A percentile compares a stretch with the other conserved stretches of the same genome.
phyloP scores from a whole-genome alignment of 805 yeast genomes.

The Wickerhamiella azyma region DNA sequence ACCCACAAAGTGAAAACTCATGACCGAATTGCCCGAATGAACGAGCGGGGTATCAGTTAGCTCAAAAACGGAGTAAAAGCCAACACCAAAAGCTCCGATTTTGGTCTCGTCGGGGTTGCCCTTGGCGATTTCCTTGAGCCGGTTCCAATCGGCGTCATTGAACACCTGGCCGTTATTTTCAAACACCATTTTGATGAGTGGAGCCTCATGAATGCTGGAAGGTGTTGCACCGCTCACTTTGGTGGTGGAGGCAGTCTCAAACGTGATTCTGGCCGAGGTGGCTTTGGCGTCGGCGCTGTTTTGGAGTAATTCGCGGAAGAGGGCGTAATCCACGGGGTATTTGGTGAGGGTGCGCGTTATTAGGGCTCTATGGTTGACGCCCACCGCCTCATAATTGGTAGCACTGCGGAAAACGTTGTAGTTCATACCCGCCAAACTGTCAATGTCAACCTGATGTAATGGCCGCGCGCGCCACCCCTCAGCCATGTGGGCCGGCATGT shows the following conservation, averaged over 20 bases:
- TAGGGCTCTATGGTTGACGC: constrained; percentile 30
- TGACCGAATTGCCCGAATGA: constrained; percentile 30
- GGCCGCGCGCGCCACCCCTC: too few relatives aligned
- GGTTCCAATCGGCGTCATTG: constrained; percentile 28
- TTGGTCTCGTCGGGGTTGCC: constrained; percentile 32
- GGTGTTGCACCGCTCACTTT: constrained; percentile 10
- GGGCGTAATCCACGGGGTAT: constrained; percentile 31
- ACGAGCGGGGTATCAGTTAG: constrained; percentile 70
- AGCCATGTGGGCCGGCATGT: too few relatives aligned
- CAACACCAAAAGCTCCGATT: constrained; percentile 33
- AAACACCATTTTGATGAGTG: constrained; percentile 19
- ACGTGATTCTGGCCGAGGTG: constrained; percentile 23
- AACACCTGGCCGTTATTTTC: constrained; percentile 26
- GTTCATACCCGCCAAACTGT: constrained; percentile 18
- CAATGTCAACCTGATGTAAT: too few relatives aligned
- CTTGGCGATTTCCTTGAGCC: constrained; percentile 29
- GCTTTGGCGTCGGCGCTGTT: constrained; percentile 31
- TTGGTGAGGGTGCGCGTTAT: constrained; percentile 31
- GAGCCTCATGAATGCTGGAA: constrained; percentile 19
- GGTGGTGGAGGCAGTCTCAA: constrained; percentile 11
- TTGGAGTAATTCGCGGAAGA: constrained; percentile 29
- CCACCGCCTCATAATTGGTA: constrained; percentile 22
- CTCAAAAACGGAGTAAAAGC: constrained; percentile 61
- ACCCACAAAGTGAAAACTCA: constrained; percentile 27
- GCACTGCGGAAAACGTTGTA: constrained; percentile 15